Conservation (phyloP, 768 basidiomycete species). For the Mycena galericulata region DNA sequence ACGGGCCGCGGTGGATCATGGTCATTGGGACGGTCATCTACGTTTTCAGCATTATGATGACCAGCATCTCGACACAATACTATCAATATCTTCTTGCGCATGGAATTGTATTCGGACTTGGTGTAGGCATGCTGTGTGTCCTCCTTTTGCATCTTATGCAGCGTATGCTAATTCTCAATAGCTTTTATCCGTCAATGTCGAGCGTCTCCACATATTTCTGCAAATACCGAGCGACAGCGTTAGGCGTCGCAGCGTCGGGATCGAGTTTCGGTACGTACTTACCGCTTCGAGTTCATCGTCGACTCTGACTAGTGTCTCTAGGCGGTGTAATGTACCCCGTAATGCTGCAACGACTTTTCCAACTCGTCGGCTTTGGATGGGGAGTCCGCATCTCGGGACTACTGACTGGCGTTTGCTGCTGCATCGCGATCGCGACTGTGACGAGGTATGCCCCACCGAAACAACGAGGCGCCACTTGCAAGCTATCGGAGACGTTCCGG, state of each 20-base stretch:
- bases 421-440: conserved; percentile 62
- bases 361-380: conserved; percentile 70
- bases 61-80: conserved; percentile 67
- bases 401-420: conserved; percentile 57
- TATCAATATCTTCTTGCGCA: conserved; percentile 74
- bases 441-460: conserved; percentile 46
- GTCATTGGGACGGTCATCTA: conserved; percentile 61
- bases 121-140: conserved; percentile 73
- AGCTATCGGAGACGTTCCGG: conserved; percentile 50
- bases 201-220: conserved; percentile 75
- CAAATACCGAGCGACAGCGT: conserved; percentile 75
- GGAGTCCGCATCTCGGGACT: conserved; percentile 69
- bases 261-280: conserved; percentile 67
- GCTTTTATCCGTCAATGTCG: conserved; percentile 78
- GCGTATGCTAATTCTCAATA: conserved; percentile 47
- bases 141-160: conserved; percentile 7
- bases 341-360: conserved; percentile 69
- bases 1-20: conserved; percentile 69
- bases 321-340: conserved; percentile 82
- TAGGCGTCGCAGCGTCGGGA: conserved; percentile 80
- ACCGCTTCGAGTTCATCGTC: background rate
- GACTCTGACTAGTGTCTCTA: conserved; percentile 34
- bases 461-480: conserved; percentile 44
- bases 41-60: conserved; percentile 66
- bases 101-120: conserved; percentile 73